Conservation (phyloP, 2,329 filamentous ascomycete genomes). For the Cladophialophora bantiana region DNA sequence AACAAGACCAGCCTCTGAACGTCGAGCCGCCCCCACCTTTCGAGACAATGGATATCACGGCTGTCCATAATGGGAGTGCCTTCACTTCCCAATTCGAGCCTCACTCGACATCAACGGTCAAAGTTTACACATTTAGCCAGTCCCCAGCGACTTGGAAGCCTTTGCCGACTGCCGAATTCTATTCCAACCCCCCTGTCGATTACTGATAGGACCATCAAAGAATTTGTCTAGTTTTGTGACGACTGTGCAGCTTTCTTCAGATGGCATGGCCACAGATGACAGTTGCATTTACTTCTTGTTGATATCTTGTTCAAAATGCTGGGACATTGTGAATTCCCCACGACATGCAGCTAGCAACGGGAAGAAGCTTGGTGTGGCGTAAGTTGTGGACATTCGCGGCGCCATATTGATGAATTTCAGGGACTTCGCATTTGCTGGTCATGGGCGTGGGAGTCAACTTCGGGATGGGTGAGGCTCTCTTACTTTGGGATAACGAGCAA, state of each 20-base stretch:
- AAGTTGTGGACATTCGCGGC: background rate
- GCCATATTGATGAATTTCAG: background rate
- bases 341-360: background rate
- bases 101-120: background rate
- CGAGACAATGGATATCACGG: background rate
- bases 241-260: background rate
- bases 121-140: background rate
- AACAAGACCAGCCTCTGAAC: conserved; percentile 1
- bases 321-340: background rate
- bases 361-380: background rate
- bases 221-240: background rate
- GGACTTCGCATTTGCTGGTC: background rate
- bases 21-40: background rate
- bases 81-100: background rate
- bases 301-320: background rate
- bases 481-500: background rate
- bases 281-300: background rate
- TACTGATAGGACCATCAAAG: background rate
- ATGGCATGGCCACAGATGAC: background rate
- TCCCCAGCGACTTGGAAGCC: background rate
- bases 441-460: background rate
- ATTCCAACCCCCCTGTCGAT: background rate
- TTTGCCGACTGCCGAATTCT: background rate
- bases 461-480: background rate
- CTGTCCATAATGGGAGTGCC: background rate